Base-by-base conservation (phyloP, 1,139 yeast genomes). In the Lodderomyces parapsilosis region DNA sequence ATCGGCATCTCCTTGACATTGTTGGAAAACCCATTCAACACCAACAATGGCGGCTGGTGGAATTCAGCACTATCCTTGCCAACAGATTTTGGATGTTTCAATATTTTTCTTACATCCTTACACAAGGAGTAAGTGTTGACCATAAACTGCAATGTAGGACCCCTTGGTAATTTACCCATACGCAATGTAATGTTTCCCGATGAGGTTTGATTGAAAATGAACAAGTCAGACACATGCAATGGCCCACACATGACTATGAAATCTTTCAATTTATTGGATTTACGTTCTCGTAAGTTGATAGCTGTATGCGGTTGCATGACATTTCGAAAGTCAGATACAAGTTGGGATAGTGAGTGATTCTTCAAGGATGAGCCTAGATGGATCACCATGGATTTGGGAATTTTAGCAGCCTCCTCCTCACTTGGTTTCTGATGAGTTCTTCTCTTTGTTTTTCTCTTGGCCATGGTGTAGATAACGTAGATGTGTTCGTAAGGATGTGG, bases 231-330 rank as follows among this genome's bases (percentile, higher is more conserved):
- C 11, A 94, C 96, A 30, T 96, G 96, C 42, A 93, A 72, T 7
- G 99, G 98, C 4, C 99, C 99, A 31, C 97, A 90, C 97, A 93
- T 91, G 18, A 90, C 96, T 15, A 91, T 78, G 56, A 87, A 93
- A 65, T 93, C 99, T 62, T 86, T 86, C 51, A 93, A 73, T 58
- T 83, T 85, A 63, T 94, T 94, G 38, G 88, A 74, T 62, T 88
- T 88, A 42, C 98, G 74, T 65, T 94, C 99, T 52, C 84, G 76
- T 49, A 94, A 76, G 53, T 82, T 86, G 55, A 89, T 81, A 14
- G 98, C 97, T 4, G 99, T 93, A 57, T 93, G 96, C 22, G 99
- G 99, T 60, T 89, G 94, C 97, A 93, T 90, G 50, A 89, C 81
- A 50, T 78, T 80, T 60, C 99, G 78, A 63, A 91, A 83, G 62